Evolutionary conservation across 768 basidiomycete species (phyloP), one percentile per base, ranked within the genome.

Genomic region (Lactifluus volemus): DNA sequence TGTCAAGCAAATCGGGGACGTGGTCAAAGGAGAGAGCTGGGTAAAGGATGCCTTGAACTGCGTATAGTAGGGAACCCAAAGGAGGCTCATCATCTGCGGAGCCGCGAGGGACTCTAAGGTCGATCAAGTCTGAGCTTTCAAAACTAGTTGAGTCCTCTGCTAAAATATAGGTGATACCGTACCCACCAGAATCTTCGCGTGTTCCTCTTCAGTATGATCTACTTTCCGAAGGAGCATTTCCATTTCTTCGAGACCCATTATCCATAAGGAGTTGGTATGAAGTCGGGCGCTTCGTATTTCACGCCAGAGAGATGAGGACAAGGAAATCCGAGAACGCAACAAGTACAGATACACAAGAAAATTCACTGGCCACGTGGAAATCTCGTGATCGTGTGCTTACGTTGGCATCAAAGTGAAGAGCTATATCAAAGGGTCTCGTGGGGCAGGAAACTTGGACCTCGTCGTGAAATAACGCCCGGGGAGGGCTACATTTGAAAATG

Each of bases 401-500:
- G 32, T 34, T 9, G 11, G 34, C 4, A 10, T 7, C 34, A 6
- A 36, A 6, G 34, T 36, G 34, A 36, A 25, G 25, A 25, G 25
- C 34, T 10, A 4, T 10, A 36, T 10, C 5, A 2, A n/a, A n/a
- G n/a, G n/a, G 34, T 25, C 1, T 25, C 25, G 4, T 36, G 34
- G 7, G 5, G 34, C 34, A 25, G 4, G 34, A 48, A 60, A 7
- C 52, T 48, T 14, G 34, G 17, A 48, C 15, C n/a, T n/a, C 15
- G 44, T 36, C 52, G 53, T 32, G 59, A 32, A 42, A 49, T 38
- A 53, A 42, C 8, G 53, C 47, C 15, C 41, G 52, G 8, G 59
- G 52, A 41, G 52, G 29, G 14, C 65, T 71, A 25, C 59, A 57
- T 17, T 66, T 59, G 29, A 71, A 64, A 30, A 81, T 12, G 9